Conservation (phyloP, 768 basidiomycete genomes). For the Hydnomerulius pinastri region DNA sequence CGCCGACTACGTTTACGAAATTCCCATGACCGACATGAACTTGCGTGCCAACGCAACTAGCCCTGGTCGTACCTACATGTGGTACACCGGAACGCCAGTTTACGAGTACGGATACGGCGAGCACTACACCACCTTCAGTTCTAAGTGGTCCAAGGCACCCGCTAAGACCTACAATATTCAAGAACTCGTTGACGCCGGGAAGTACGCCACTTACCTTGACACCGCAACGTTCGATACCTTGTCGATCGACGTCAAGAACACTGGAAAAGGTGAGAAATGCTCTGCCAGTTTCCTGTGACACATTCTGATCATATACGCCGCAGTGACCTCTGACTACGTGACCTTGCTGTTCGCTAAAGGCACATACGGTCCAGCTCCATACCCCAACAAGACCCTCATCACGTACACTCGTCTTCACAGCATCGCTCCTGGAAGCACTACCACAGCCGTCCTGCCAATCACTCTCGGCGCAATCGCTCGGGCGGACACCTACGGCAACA, state of each 20-base stretch:
- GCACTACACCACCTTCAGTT: slow-evolving; percentile 53
- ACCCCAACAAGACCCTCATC: slow-evolving; percentile 53
- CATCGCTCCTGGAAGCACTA: slow-evolving; percentile 30
- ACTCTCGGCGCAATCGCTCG: slow-evolving; percentile 52
- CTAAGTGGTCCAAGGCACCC: slow-evolving; percentile 41
- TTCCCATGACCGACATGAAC: slow-evolving; percentile 61
- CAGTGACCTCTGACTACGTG: slow-evolving; percentile 53
- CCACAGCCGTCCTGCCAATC: slow-evolving; percentile 40
- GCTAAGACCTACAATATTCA: slow-evolving; percentile 42
- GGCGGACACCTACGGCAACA: slow-evolving; percentile 46
- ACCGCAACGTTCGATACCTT: slow-evolving; percentile 51
- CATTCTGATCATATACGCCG: neutral
- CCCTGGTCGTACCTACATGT: slow-evolving; percentile 61
- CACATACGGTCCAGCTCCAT: slow-evolving; percentile 49
- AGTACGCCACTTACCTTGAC: slow-evolving; percentile 34
- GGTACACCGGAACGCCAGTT: slow-evolving; percentile 54
- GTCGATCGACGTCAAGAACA: slow-evolving; percentile 49
- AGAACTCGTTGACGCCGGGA: slow-evolving; percentile 34
- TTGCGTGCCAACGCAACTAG: slow-evolving; percentile 48
- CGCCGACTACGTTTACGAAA: slow-evolving; percentile 44
- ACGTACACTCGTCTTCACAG: slow-evolving; percentile 46
- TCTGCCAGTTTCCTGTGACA: neutral
- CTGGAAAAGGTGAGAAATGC: slow-evolving; percentile 31
- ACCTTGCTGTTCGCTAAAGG: slow-evolving; percentile 53
- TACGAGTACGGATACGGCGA: slow-evolving; percentile 56